Base-by-base conservation (phyloP, 495 filamentous ascomycete species). In the Aspergillus haitiensis region DNA sequence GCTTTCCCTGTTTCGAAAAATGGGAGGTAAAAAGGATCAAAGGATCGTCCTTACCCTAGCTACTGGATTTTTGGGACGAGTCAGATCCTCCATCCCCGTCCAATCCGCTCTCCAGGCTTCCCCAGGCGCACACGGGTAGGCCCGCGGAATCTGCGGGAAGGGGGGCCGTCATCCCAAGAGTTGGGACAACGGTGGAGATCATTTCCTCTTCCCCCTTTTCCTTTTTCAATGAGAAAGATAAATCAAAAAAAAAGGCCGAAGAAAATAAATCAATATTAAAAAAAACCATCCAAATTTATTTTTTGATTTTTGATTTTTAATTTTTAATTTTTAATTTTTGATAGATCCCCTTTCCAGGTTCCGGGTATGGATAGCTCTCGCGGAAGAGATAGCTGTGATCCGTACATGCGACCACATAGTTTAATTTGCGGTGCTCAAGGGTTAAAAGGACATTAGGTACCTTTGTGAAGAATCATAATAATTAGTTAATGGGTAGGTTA, bases 101-200 rank as follows among this genome's bases (percentile, higher is more conserved):
- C 55, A 47, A 59, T 45, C 57, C 44, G 7, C 16, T 9, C 27
- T 52, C 35, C 39, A 54, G 35, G 13, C n/a, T 42, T 36, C 49
- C 18, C 36, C 47, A 45, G 7, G 10, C 7, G 31, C 18, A 57
- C 48, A 57, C 57, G 57, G 57, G 49, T 34, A 36, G 10, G 47
- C 57, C 57, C 57, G 57, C 57, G 55, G 50, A 57, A 48, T 34
- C 44, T 27, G 55, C 60, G 54, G 54, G 37, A 61, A 37, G 35
- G 15, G 18, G 35, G 18, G 32, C 44, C 4, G 45, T n/a, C 11
- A 49, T 58, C 55, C 60, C 53, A 56, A 57, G 40, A 9, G 27
- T 58, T 34, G 48, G 58, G 58, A 55, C 36, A 46, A 27, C 11
- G 27, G 31, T 56, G 59, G 59, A 33, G 52, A 53, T 32, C 34